Conservation (phyloP, 2,329 filamentous ascomycete genomes). For the Chaetomiaceae sp. region DNA sequence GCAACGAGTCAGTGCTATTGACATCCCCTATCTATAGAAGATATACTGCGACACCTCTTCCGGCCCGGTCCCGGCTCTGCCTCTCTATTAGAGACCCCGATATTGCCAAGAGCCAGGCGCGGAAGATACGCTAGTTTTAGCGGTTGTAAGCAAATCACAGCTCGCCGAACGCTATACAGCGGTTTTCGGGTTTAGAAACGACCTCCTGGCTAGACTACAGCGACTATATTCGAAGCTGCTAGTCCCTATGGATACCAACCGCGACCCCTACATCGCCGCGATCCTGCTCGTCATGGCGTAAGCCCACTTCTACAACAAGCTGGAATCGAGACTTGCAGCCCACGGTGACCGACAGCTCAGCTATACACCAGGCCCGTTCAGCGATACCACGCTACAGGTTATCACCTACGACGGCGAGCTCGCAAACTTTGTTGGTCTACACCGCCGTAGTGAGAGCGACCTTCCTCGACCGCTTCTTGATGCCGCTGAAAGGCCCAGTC, state of each 20-base stretch:
- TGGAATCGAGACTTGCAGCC: slow-evolving; percentile 15
- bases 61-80: slow-evolving; percentile 20
- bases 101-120: slow-evolving; percentile 14
- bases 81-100: slow-evolving; percentile 1
- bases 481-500: slow-evolving; percentile 39
- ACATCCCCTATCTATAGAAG: slow-evolving; percentile 47
- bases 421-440: slow-evolving; percentile 50
- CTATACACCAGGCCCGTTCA: slow-evolving; percentile 34
- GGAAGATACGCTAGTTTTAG: slow-evolving; percentile 35
- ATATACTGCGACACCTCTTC: slow-evolving; percentile 28
- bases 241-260: slow-evolving; percentile 44
- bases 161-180: slow-evolving; percentile 32
- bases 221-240: slow-evolving; percentile 33
- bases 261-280: slow-evolving; percentile 49
- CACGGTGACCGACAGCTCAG: slow-evolving; percentile 15
- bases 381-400: slow-evolving; percentile 46
- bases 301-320: slow-evolving; percentile 43
- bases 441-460: slow-evolving; percentile 44
- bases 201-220: too few species aligned
- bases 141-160: slow-evolving; percentile 46
- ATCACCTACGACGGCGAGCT: slow-evolving; percentile 43
- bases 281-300: slow-evolving; percentile 55
- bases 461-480: slow-evolving; percentile 47
- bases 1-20: slow-evolving; percentile 38
- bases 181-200: too few species aligned